Percentiles rank a stretch among this genome's conserved stretches.
Conservation (phyloP, 768 basidiomycete species). For the Butyriboletus loyo region DNA sequence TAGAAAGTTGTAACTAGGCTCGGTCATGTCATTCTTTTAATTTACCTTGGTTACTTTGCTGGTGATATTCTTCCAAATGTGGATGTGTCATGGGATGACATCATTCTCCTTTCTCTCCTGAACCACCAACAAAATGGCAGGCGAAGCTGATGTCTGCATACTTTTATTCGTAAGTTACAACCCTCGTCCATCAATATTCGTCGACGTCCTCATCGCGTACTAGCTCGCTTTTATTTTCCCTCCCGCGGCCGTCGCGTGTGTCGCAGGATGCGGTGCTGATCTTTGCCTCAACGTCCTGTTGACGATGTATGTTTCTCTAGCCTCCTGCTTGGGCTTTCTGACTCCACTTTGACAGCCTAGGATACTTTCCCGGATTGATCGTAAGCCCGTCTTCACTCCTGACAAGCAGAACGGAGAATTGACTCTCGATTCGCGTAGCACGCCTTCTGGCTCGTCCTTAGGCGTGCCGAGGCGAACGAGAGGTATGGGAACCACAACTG, state of each 20-base stretch:
- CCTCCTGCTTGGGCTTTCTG: background rate
- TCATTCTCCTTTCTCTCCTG: conserved; percentile 12
- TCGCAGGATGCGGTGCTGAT: conserved; percentile 81
- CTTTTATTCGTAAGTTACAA: conserved; percentile 8
- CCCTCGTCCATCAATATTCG: fast-evolving
- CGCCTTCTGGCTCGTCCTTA: conserved; percentile 85
- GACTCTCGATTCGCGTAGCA: conserved; percentile 40
- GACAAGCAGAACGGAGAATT: background rate
- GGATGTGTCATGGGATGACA: conserved; percentile 21
- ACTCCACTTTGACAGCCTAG: conserved; percentile 45
- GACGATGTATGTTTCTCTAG: conserved; percentile 56
- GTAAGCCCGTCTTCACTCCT: conserved; percentile 26
- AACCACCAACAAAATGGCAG: conserved; percentile 14
- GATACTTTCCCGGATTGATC: conserved; percentile 64
- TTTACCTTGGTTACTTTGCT: background rate
- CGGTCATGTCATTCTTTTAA: conserved; percentile 9
- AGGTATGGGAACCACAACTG: conserved; percentile 26
- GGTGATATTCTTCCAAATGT: conserved; percentile 19
- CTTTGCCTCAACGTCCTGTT: conserved; percentile 77
- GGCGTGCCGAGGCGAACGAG: conserved; percentile 77
- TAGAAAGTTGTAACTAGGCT: conserved; percentile 9
- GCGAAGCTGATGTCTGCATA: conserved; percentile 3
- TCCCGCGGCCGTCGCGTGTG: conserved; percentile 68
- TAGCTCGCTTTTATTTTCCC: conserved; percentile 77
- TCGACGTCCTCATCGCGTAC: background rate